Base-by-base conservation (phyloP, 2,329 filamentous ascomycete genomes). In the Dryadomyces quercivorus region DNA sequence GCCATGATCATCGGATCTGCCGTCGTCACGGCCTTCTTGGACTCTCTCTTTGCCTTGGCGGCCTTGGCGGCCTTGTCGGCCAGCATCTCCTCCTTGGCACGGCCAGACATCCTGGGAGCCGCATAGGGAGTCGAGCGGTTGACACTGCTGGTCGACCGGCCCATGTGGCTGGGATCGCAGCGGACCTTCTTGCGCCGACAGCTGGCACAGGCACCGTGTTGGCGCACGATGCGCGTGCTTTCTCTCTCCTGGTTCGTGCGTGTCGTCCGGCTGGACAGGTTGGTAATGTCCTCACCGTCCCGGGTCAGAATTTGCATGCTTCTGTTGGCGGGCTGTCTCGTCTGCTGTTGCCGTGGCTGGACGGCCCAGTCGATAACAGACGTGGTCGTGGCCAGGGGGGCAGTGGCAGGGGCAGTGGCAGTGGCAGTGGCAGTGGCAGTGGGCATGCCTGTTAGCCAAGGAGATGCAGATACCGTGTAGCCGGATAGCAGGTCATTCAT, bases 181-280 rank as follows among this genome's bases (percentile, higher is more conserved):
- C 79, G 75, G 44, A 78, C 73, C 75, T 85, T 85, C 74, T 82
- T 84, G 64, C 70, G 73, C 57, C 73, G 71, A 70, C 81, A 85
- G 57, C 72, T 70, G 46, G 82, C 77, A 64, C 81, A 85, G n/a
- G 81, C 81, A 69, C 83, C 83, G 64, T 84, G 79, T 63, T 81
- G 80, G 57, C 81, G 72, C 78, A 85, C 84, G 49, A 84, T 68
- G 60, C 83, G 80, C 6, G 81, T 81, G 62, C 84, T 81, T 53
- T 84, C 80, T 38, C 81, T 75, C 70, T 84, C 81, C 70, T 84
- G 81, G 72, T 81, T 82, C 52, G 81, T 82, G 70, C 84, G 84
- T 65, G 75, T 80, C 38, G 80, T 80, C 43, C 81, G 74, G 16
- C 78, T 80, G 15, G 78, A 78, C 54, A 76, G 74, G 65, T 81